These are phyloP conservation scores for Argentina anserina DNA, from an alignment of 306 rosid species.

Conservation along the genomic window DNA sequence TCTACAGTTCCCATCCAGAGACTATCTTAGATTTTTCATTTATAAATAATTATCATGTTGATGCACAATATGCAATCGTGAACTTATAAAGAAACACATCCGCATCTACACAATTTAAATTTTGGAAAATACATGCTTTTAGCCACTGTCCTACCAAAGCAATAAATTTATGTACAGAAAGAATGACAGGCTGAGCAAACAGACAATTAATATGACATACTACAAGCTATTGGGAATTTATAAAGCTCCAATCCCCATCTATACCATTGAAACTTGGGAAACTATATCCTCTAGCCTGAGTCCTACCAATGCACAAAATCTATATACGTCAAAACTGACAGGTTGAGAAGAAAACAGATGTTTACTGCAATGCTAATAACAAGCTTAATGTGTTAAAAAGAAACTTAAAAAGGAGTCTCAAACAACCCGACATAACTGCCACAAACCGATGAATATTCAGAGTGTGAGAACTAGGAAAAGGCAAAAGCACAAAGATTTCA, in stretches of 20 bases:
- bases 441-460: slow-evolving; percentile 18
- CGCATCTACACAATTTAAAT: neutral
- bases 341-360: neutral
- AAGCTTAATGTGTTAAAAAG: neutral
- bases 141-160: neutral
- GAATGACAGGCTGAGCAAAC: neutral
- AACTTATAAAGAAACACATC: neutral
- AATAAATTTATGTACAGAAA: neutral
- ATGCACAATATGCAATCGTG: neutral
- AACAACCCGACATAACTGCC: slow-evolving; percentile 17
- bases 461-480: slow-evolving; percentile 22
- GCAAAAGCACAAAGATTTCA: slow-evolving; percentile 26
- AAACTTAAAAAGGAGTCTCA: slow-evolving; percentile 12
- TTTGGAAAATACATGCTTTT: neutral
- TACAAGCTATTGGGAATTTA: slow-evolving; percentile 1
- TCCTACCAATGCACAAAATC: neutral
- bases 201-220: neutral
- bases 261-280: neutral
- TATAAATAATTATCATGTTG: neutral
- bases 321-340: neutral
- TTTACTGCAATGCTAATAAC: neutral
- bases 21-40: neutral
- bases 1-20: neutral
- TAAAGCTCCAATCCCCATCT: neutral
- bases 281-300: neutral